phyloP scores from a whole-genome alignment of 2,329 filamentous ascomycete genomes.

The Nemania serpens region DNA sequence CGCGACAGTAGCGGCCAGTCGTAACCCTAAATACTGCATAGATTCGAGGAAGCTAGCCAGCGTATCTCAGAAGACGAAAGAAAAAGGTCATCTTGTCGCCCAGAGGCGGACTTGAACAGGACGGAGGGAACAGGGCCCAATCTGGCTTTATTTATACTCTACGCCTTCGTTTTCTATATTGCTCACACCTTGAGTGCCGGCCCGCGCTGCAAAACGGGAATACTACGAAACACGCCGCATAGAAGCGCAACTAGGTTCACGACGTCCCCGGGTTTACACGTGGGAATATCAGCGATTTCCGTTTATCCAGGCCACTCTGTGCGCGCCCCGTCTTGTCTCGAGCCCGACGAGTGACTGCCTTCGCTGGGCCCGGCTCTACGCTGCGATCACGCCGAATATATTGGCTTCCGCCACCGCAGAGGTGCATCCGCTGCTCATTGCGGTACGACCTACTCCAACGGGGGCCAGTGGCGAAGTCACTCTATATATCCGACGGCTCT shows the following conservation, averaged over 20 bases:
- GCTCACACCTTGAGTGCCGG: background rate
- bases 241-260: background rate
- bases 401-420: constrained; percentile 10
- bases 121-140: background rate
- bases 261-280: constrained; percentile 2
- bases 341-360: background rate
- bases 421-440: constrained; percentile 17
- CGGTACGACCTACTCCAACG: constrained; percentile 1
- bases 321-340: background rate
- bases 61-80: background rate
- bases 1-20: background rate
- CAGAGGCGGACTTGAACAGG: no score
- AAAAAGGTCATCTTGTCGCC: no score
- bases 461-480: constrained; percentile 8
- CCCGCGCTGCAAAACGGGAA: background rate
- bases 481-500: constrained; percentile 27
- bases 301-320: constrained; percentile 25
- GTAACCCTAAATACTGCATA: background rate
- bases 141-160: background rate
- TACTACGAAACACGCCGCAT: background rate
- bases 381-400: constrained; percentile 19
- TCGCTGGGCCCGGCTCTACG: constrained; percentile 3
- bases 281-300: constrained; percentile 8
- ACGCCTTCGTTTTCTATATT: constrained; percentile 3
- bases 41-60: background rate